phyloP scores from a whole-genome alignment of 768 basidiomycete species.

The Chalciporus sphaerocephalus region DNA sequence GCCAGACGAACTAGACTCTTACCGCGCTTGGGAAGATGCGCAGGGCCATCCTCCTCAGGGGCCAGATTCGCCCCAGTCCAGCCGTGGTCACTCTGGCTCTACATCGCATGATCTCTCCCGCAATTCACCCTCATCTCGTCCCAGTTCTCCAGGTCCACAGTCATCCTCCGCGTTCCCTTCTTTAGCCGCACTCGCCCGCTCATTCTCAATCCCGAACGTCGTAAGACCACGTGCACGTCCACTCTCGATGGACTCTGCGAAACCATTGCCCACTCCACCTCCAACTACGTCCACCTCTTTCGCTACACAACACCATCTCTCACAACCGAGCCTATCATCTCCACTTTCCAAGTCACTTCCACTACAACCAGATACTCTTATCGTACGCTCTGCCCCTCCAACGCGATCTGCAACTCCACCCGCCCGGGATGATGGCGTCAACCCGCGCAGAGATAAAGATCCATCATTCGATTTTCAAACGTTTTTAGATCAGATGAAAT shows the following conservation, averaged over 20 bases:
- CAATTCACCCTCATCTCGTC: conserved; percentile 5
- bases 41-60: conserved; percentile 59
- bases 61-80: not conserved
- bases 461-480: conserved; percentile 86
- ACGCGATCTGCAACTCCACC: conserved; percentile 25
- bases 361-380: conserved; percentile 3
- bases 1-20: conserved; percentile 54
- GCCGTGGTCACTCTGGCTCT: not conserved
- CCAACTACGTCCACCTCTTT: conserved; percentile 57
- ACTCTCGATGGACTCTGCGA: conserved; percentile 56
- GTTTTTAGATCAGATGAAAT: conserved; percentile 94
- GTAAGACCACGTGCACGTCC: conserved; percentile 44
- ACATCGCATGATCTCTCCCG: not conserved
- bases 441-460: conserved; percentile 32
- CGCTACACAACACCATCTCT: conserved; percentile 41
- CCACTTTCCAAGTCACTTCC: conserved; percentile 7
- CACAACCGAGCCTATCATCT: conserved; percentile 4
- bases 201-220: conserved; percentile 53
- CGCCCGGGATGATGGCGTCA: conserved; percentile 18
- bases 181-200: conserved; percentile 61
- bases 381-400: conserved; percentile 13
- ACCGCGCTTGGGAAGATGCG: conserved; percentile 59
- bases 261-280: conserved; percentile 55
- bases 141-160: conserved; percentile 27
- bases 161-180: conserved; percentile 49